Base-by-base conservation (phyloP, 441 rosid genomes). In the Pelargonium fulgidum region DNA sequence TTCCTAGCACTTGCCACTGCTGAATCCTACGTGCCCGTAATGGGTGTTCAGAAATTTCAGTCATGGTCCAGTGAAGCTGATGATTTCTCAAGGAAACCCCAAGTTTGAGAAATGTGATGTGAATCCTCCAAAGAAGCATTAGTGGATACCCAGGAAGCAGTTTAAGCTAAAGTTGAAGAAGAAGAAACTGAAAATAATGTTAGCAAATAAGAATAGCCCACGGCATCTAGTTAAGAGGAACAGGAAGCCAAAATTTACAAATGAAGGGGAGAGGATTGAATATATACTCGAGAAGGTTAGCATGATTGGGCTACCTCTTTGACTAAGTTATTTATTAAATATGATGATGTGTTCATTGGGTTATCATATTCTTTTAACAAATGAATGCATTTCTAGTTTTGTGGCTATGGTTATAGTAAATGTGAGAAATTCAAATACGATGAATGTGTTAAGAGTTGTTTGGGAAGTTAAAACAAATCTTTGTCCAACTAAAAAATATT, bases 1-100 rank as follows among this genome's bases (percentile, higher is more conserved):
- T 8, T 19, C 29, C 8, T 74, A 71, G 33, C 67, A 65, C 62
- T 42, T 66, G 11, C 14, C 36, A 72, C 73, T 73, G 1, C 54
- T n/a, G 16, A 77, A 69, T 26, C 66, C 64, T 0, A 10, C 9
- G 13, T 78, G 78, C 66, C 66, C 80, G 67, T 80, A 74, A 0
- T 81, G 84, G 80, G 58, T 54, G 3, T 82, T 54, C 36, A 82
- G 93, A 81, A 78, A 75, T 61, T 81, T 75, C 64, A 89, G 90
- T 70, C 85, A 85, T 45, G 98, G 97, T 26, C 75, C 81, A 0
- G 91, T 94, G 73, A 89, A 79, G 71, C 71, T 94, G 63, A 96
- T 94, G 80, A 85, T 90, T 75, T 87, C 93, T 13, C 69, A 89
- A 58, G 99, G 99, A 73, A 90, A 94, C 77, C 90, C 94, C 19